Base-by-base conservation (phyloP, 2,329 filamentous ascomycete genomes). In the Annulohypoxylon truncatum region DNA sequence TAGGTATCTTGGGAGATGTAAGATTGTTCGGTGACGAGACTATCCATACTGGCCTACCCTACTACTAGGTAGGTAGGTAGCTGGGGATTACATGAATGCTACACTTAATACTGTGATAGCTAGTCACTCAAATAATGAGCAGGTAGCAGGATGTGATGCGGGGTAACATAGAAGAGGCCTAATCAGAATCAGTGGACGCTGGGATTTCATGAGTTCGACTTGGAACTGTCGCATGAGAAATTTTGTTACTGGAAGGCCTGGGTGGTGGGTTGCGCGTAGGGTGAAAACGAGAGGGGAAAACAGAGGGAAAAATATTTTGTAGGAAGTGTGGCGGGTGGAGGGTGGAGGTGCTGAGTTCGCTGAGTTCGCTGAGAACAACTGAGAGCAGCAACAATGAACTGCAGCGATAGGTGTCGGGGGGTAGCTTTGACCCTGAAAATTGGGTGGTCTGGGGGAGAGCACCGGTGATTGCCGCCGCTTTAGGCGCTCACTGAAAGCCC, bases 351-450 rank as follows among this genome's bases (percentile, higher is more conserved):
- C 42, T 50, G 54, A 55, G 46, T 54, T 38, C 26, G 55, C 65
- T 64, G 50, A 55, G 38, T 38, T 50, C 54, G 44, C 58, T 64
- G 55, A n/a, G 50, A 35, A 64, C 54, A 33, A 56, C 58, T 50
- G 57, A 42, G 51, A 40, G 62, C 54, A 33, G 42, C 58, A 44
- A n/a, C n/a, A n/a, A n/a, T n/a, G n/a, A n/a, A 50, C 60, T 60
- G 65, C 54, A 62, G 62, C 33, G 44, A 61, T 44, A 56, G 20
- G 58, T 52, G 48, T 68, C 56, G 68, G 73, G 73, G 66, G 73
- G 67, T 73, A 59, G 68, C 71, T 72, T 75, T 75, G 73, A 75
- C 73, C 73, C 73, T 74, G 72, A 75, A 73, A 71, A 66, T 61
- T 65, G 53, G 13, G 53, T 62, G 67, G 67, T 61, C 56, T 61